Percentiles rank a stretch among this genome's conserved stretches.
phyloP scores from a whole-genome alignment of 2,329 filamentous ascomycete species.

The Neonectria magnoliae region DNA sequence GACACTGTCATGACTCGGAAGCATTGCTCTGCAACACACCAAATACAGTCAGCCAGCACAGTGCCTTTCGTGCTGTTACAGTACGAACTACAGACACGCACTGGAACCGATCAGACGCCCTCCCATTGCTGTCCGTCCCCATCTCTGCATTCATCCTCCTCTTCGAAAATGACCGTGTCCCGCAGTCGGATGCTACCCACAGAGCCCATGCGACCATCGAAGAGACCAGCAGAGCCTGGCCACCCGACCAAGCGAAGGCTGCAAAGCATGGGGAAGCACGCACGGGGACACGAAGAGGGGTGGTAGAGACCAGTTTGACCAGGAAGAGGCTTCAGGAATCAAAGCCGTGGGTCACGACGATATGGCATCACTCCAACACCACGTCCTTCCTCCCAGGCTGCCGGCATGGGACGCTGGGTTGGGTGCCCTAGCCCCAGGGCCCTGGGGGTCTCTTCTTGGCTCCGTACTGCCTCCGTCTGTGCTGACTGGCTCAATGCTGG shows the following conservation, averaged over 20 bases:
- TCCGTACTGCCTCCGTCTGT: background rate
- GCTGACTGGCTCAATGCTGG: background rate
- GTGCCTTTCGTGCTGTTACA: background rate
- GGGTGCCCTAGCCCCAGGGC: slow-evolving; percentile 9
- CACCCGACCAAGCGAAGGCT: slow-evolving; percentile 32
- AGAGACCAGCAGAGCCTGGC: slow-evolving; percentile 27
- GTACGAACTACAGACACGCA: background rate
- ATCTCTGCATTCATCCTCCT: slow-evolving; percentile 30
- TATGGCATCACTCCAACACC: slow-evolving; percentile 44
- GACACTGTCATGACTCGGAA: slow-evolving; percentile 26
- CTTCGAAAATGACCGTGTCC: slow-evolving; percentile 23
- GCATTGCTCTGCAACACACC: background rate
- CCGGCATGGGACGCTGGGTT: slow-evolving; percentile 31
- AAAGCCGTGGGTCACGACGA: slow-evolving; percentile 29
- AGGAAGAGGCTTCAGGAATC: slow-evolving; percentile 19
- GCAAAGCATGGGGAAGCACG: slow-evolving; percentile 30
- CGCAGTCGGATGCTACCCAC: slow-evolving; percentile 36
- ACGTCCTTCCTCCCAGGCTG: slow-evolving; percentile 21
- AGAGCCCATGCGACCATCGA: slow-evolving; percentile 29
- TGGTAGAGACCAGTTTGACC: slow-evolving; percentile 1
- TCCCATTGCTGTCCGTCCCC: slow-evolving; percentile 4
- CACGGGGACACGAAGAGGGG: slow-evolving; percentile 10
- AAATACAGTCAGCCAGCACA: background rate
- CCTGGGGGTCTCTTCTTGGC: slow-evolving; percentile 5
- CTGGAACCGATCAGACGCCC: background rate